Conservation (phyloP, 371 early-diverging fungal species). For the Fennellomyces sp. region DNA sequence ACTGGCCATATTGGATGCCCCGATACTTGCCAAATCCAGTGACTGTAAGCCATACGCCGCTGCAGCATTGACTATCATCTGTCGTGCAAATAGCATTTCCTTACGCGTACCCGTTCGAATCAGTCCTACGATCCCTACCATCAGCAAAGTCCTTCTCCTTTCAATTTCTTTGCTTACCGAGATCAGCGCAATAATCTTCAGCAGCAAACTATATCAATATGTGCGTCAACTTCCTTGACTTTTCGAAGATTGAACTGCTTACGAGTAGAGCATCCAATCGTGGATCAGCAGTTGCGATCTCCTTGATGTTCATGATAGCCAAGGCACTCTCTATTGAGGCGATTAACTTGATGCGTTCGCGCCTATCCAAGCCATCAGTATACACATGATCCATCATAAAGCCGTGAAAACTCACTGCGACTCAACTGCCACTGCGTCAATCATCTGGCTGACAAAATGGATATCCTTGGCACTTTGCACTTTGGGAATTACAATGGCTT, state of each 20-base stretch:
- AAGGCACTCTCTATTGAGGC: constrained; percentile 89
- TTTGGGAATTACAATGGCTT: constrained; percentile 91
- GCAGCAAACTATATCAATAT: constrained; percentile 77
- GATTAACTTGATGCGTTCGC: constrained; percentile 73
- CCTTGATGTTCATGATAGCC: constrained; percentile 83
- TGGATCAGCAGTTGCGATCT: constrained; percentile 74
- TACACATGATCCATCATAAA: background rate
- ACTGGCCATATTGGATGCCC: background rate
- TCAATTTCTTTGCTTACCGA: constrained; percentile 27
- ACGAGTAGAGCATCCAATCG: constrained; percentile 79
- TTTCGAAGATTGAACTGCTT: constrained; percentile 20
- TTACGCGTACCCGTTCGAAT: constrained; percentile 69
- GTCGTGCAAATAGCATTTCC: constrained; percentile 83
- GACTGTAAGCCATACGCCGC: constrained; percentile 86
- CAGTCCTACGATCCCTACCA: constrained; percentile 46
- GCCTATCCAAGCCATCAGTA: constrained; percentile 30
- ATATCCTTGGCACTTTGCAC: constrained; percentile 83
- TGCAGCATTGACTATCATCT: constrained; percentile 80
- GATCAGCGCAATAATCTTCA: constrained; percentile 94
- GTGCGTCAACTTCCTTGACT: background rate
- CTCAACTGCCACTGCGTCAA: constrained; percentile 75
- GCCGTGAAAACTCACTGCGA: constrained; percentile 55
- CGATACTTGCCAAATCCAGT: constrained; percentile 76
- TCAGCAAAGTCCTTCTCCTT: background rate
- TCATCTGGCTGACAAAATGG: constrained; percentile 77